These are phyloP conservation scores for Barnettozyma botsteinii DNA, from an alignment of 805 yeast genomes.

Conservation along the genomic window DNA sequence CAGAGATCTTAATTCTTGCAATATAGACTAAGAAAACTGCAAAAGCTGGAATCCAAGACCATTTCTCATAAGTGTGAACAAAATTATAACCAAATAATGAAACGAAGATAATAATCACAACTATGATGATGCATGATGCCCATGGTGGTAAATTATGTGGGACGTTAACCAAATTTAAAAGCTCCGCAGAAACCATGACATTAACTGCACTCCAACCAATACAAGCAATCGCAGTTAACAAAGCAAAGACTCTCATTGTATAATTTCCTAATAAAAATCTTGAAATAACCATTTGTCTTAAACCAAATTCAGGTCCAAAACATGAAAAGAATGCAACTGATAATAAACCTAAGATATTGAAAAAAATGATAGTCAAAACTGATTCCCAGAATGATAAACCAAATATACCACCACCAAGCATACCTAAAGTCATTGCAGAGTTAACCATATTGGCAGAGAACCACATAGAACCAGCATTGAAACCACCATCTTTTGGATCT, in stretches of 20 bases:
- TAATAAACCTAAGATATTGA: constrained; percentile 62
- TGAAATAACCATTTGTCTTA: constrained; percentile 82
- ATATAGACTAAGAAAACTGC: constrained; percentile 72
- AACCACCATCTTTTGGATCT: constrained; percentile 50
- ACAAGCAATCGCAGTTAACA: constrained; percentile 77
- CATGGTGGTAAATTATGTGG: constrained; percentile 66
- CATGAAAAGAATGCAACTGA: constrained; percentile 81
- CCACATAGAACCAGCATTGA: constrained; percentile 84
- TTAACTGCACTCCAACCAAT: constrained; percentile 96
- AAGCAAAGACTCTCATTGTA: constrained; percentile 70
- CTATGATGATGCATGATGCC: constrained; percentile 81
- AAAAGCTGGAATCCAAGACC: constrained; percentile 82
- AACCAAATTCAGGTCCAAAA: constrained; percentile 79
- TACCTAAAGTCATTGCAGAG: constrained; percentile 78
- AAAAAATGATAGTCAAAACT: constrained; percentile 61
- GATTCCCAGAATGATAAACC: constrained; percentile 71
- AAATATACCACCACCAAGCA: constrained; percentile 56
- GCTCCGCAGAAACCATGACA: constrained; percentile 83
- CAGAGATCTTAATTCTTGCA: constrained; percentile 65
- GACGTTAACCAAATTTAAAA: constrained; percentile 68
- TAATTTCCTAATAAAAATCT: constrained; percentile 72
- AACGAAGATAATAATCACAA: constrained; percentile 60
- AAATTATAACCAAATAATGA: constrained; percentile 81
- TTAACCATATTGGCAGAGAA: constrained; percentile 83
- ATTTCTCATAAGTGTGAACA: constrained; percentile 78